Conservation (phyloP, 257 asterid genomes). For the Primulina tabacum region DNA sequence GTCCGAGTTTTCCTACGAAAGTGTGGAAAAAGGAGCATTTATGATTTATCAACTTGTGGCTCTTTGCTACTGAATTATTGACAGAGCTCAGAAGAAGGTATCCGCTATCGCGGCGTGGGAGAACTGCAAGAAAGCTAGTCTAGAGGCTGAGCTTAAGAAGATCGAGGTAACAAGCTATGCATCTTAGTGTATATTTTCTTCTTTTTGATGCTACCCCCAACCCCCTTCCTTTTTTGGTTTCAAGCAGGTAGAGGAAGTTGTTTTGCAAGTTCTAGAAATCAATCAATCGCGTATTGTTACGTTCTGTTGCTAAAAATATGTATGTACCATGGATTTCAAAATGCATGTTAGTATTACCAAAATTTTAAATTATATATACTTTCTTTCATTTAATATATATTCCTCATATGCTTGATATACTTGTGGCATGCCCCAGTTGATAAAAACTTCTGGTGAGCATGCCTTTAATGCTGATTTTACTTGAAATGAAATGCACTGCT, state of each 20-base stretch:
- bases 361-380: no score
- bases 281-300: no score
- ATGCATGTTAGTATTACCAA: no score
- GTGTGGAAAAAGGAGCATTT: neutral
- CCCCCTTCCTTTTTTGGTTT: no score
- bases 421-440: neutral
- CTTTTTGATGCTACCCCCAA: neutral
- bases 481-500: neutral
- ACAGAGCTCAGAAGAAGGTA: constrained; percentile 52
- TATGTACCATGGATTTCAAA: no score
- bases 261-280: no score
- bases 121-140: constrained; percentile 55
- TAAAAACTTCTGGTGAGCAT: neutral
- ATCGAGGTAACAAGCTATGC: constrained; percentile 40
- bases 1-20: neutral
- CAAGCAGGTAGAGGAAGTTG: neutral
- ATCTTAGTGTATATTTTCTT: neutral
- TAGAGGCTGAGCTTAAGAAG: constrained; percentile 60
- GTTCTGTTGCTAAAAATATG: no score
- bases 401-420: neutral
- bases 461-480: no score
- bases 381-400: neutral
- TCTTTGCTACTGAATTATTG: constrained; percentile 5
- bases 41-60: neutral
- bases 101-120: constrained; percentile 53